phyloP scores from a whole-genome alignment of 345 rosid genomes.

The Salix arbutifolia region DNA sequence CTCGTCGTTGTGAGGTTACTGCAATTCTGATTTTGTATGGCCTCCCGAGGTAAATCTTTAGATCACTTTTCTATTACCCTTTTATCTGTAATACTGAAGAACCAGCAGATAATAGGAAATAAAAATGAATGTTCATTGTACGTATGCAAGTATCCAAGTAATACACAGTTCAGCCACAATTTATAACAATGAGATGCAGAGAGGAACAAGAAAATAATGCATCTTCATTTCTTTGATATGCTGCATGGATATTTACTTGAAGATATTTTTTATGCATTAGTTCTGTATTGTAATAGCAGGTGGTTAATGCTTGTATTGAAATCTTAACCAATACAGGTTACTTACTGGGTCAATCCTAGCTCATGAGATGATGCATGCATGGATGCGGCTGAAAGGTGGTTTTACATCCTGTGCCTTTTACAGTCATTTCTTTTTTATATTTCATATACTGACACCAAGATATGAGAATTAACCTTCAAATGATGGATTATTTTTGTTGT shows the following conservation, averaged over 20 bases:
- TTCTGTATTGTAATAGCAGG: neutral
- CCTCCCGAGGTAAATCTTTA: conserved; percentile 67
- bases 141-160: neutral
- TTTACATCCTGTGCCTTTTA: neutral
- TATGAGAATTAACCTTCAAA: neutral
- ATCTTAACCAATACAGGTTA: conserved; percentile 45
- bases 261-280: neutral
- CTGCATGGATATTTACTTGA: neutral
- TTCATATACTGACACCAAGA: neutral
- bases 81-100: neutral
- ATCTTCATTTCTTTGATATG: neutral
- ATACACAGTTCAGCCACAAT: neutral
- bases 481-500: neutral
- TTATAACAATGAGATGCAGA: neutral
- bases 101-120: neutral
- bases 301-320: neutral
- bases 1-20: conserved; percentile 82
- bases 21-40: conserved; percentile 95
- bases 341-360: conserved; percentile 94
- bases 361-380: conserved; percentile 99
- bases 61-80: neutral
- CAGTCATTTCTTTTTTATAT: neutral
- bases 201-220: neutral
- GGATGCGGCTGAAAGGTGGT: conserved; percentile 89
- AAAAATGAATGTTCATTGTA: neutral